Base-by-base conservation (phyloP, 2,329 filamentous ascomycete genomes). In the Colletotrichum chlorophyti region DNA sequence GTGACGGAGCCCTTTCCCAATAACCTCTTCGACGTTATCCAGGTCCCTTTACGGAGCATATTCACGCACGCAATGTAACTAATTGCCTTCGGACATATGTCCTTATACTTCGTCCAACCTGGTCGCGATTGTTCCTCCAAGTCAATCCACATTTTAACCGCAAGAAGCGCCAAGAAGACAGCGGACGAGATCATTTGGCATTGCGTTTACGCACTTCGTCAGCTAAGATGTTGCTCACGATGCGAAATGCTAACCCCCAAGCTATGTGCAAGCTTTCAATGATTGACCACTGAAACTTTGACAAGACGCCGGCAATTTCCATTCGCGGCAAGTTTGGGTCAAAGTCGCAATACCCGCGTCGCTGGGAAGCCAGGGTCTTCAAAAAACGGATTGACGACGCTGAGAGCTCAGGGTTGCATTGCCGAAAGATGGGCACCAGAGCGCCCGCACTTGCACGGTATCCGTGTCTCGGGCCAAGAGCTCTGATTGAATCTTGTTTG, bases 81-180 rank as follows among this genome's bases (percentile, higher is more conserved):
- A 48, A 60, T 23, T 19, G 29, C 43, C 21, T 48, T 41, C 42
- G 17, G 46, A 15, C 60, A 64, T 4, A 68, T 65, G 23, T 76
- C 70, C 46, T 75, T 71, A 68, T 78, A 75, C 75, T 74, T 77
- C 31, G 75, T n/a, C n/a, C n/a, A n/a, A 75, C 3, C 72, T 74
- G 49, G 68, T 77, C 10, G 71, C 74, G 12, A 75, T n/a, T n/a
- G n/a, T n/a, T n/a, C n/a, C n/a, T n/a, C n/a, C n/a, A n/a, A n/a
- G n/a, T n/a, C n/a, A n/a, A n/a, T n/a, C n/a, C n/a, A n/a, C n/a
- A n/a, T n/a, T n/a, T n/a, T n/a, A n/a, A n/a, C n/a, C n/a, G n/a
- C n/a, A n/a, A n/a, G n/a, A n/a, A n/a, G n/a, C n/a, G n/a, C n/a
- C n/a, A n/a, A n/a, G n/a, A n/a, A n/a, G n/a, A n/a, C n/a, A n/a